phyloP scores from a whole-genome alignment of 148 eudicot genomes.

The Silene uniflora region DNA sequence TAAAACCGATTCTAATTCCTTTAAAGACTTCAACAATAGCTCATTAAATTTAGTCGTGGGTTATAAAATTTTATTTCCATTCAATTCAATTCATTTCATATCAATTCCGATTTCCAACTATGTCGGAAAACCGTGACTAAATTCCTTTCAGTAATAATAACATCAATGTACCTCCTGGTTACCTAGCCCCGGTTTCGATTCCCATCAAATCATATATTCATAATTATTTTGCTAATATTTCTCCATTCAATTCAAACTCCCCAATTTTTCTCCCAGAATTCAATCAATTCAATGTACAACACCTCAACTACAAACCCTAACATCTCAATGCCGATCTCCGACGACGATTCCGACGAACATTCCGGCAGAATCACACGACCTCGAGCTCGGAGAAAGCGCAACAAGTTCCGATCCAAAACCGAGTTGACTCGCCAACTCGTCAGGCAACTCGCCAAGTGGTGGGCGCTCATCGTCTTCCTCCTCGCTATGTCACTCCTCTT shows the following conservation, averaged over 20 bases:
- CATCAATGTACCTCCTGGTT: too few species aligned
- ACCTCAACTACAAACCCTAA: conserved; percentile 28
- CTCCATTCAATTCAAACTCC: neutral
- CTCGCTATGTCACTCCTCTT: conserved; percentile 46
- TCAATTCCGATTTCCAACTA: too few species aligned
- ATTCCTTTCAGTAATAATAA: too few species aligned
- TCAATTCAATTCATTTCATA: too few species aligned
- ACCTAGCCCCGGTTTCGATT: neutral
- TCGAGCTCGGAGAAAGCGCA: conserved; percentile 52
- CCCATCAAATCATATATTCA: conserved; percentile 42
- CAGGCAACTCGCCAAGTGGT: conserved; percentile 41
- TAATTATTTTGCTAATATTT: too few species aligned
- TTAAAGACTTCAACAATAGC: too few species aligned
- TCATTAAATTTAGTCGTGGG: too few species aligned
- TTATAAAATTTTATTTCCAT: too few species aligned
- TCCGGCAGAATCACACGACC: conserved; percentile 24
- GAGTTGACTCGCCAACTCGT: conserved; percentile 26
- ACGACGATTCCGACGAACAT: conserved; percentile 48
- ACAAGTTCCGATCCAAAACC: conserved; percentile 35
- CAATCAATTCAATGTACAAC: conserved; percentile 18
- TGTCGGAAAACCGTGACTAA: too few species aligned
- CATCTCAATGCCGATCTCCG: conserved; percentile 47
- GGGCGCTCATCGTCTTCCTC: conserved; percentile 56
- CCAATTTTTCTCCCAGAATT: neutral
- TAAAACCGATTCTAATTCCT: too few species aligned